phyloP scores from a whole-genome alignment of 1,284 basidiomycete genomes.

The Apiotrichum gracile region DNA sequence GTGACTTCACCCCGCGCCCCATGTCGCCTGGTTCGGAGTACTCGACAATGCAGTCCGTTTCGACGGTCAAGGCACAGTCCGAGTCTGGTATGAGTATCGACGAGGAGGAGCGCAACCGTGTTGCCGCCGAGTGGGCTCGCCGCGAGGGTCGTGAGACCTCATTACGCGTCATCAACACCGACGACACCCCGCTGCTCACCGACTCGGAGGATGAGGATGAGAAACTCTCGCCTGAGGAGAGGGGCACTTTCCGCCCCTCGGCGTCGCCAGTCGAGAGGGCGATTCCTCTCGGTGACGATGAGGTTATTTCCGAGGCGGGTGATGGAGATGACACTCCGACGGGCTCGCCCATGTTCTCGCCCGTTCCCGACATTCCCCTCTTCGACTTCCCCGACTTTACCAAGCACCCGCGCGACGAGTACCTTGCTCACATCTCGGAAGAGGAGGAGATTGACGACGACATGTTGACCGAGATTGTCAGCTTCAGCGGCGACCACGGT shows the following conservation, averaged over 20 bases:
- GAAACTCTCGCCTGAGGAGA: background rate
- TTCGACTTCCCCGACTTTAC: background rate
- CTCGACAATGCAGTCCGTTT: conserved; percentile 4
- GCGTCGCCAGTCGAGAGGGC: background rate
- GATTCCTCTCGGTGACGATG: background rate
- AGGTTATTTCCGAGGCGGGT: background rate
- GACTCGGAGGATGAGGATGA: conserved; percentile 15
- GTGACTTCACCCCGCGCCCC: conserved; percentile 4
- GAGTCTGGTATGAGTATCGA: conserved; percentile 16
- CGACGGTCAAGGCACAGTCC: conserved; percentile 9
- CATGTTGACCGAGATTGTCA: conserved; percentile 17
- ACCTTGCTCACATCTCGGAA: conserved; percentile 16
- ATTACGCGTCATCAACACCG: conserved; percentile 31
- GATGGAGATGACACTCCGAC: conserved; percentile 1
- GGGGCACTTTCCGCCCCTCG: background rate
- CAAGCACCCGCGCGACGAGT: conserved; percentile 5
- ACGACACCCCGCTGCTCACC: background rate
- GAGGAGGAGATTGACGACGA: conserved; percentile 19
- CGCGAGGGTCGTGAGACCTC: conserved; percentile 35
- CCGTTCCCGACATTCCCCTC: background rate
- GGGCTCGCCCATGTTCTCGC: background rate
- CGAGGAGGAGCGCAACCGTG: conserved; percentile 21
- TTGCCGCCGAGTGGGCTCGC: conserved; percentile 24
- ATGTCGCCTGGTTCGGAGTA: conserved; percentile 7
- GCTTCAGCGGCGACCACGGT: background rate